Percentiles rank a stretch among this genome's conserved stretches.
phyloP scores from a whole-genome alignment of 1,284 basidiomycete genomes.

The Trichosporon sp. region DNA sequence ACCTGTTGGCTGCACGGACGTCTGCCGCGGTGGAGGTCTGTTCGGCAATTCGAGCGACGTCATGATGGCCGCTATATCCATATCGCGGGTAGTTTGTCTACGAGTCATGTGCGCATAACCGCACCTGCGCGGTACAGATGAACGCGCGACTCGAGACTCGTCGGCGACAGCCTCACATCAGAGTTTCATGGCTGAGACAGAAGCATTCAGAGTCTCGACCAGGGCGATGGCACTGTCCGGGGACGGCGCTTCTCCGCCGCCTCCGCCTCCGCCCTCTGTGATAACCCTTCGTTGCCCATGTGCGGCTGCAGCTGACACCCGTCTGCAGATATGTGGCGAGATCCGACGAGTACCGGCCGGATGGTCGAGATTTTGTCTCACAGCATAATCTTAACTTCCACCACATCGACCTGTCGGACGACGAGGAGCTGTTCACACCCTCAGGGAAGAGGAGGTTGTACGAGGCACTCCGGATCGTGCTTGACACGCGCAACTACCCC shows the following conservation, averaged over 20 bases:
- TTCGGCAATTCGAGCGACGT: constrained; percentile 1
- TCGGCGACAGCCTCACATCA: background rate
- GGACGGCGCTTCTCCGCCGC: no score
- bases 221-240: background rate
- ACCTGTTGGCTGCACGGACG: background rate
- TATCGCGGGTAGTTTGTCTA: background rate
- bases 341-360: constrained; percentile 35
- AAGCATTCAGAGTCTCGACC: background rate
- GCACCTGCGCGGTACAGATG: no score
- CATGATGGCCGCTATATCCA: background rate
- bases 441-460: constrained; percentile 16
- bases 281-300: constrained; percentile 1
- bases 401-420: constrained; percentile 34
- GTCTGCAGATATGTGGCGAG: constrained; percentile 36
- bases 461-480: constrained; percentile 26
- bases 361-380: constrained; percentile 36
- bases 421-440: constrained; percentile 29
- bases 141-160: no score
- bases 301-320: background rate
- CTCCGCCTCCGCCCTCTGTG: background rate
- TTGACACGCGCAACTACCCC: constrained; percentile 41
- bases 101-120: background rate
- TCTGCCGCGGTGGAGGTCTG: background rate
- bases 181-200: background rate
- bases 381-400: constrained; percentile 26